Conservation (phyloP, 2,329 filamentous ascomycete species). For the Xylariaceae sp. region DNA sequence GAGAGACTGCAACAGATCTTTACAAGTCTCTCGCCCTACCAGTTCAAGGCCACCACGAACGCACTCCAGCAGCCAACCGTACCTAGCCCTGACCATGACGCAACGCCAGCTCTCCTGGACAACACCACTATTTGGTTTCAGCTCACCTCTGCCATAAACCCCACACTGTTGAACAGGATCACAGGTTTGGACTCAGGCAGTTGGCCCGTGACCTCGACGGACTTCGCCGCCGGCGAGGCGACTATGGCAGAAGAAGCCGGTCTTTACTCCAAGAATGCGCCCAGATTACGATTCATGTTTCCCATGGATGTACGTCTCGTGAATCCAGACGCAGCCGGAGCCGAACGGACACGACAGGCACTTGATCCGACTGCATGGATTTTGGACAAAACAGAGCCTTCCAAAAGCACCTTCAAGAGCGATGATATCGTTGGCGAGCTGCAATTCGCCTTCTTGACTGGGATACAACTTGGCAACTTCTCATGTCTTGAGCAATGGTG, state of each 20-base stretch:
- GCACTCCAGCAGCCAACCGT: constrained; percentile 9
- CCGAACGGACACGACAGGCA: constrained; percentile 26
- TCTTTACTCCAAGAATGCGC: constrained; percentile 28
- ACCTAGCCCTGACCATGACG: constrained; percentile 8
- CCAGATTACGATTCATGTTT: constrained; percentile 24
- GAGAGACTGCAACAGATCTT: constrained; percentile 36
- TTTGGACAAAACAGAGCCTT: constrained; percentile 32
- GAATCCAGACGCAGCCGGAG: constrained; percentile 19
- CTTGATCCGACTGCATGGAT: constrained; percentile 43
- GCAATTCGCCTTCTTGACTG: constrained; percentile 56
- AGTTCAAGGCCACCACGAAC: constrained; percentile 27
- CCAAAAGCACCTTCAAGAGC: constrained; percentile 17
- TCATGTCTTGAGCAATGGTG: constrained; percentile 61
- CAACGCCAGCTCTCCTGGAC: constrained; percentile 21
- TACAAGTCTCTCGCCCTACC: constrained; percentile 41
- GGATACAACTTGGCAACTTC: constrained; percentile 53
- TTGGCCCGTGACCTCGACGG: constrained; percentile 52
- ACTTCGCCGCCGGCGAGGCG: constrained; percentile 43
- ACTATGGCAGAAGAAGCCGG: constrained; percentile 36
- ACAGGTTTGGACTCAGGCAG: constrained; percentile 35
- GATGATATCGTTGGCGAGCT: constrained; percentile 54
- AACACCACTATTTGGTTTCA: constrained; percentile 44
- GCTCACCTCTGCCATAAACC: constrained; percentile 45
- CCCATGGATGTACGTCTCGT: constrained; percentile 24
- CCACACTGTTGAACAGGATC: constrained; percentile 41